Base-by-base conservation (phyloP, 2,329 filamentous ascomycete genomes). In the Exserohilum turcica region DNA sequence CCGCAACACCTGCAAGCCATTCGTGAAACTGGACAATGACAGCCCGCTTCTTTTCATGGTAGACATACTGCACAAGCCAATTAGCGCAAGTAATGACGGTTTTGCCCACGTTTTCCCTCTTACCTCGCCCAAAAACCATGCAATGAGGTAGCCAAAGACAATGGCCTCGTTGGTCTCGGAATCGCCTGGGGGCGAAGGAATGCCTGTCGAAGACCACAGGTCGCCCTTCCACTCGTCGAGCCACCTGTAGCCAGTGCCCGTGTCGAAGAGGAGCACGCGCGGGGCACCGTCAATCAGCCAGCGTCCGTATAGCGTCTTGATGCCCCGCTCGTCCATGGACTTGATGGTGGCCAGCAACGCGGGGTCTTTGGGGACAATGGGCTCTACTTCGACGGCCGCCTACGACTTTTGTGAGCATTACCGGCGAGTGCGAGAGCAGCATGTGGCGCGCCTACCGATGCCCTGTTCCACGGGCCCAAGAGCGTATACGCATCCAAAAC, bases 21-120 rank as follows among this genome's bases (percentile, higher is more conserved):
- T 99, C 94, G 80, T 99, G 94, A 80, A 97, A 97, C 76, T 99
- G 94, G 50, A 92, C 94, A 75, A 97, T 94, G 61, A 99, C 91
- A 3, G 94, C 94, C 70, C 86, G 90, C 63, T 87, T 88, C 77
- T 90, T 94, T 77, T 97, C 93, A 74, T 96, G 92, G 69, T 88
- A 91, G 59, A 96, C 91, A 75, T 92, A 97, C 92, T 96, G 65
- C 9, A 16, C 0, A 24, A 2, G 13, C 15, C 6, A 16, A 43
- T 72, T 53, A 72, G 68, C 53, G 24, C 18, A 24, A 18, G 16
- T 29, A 29, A 10, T 12, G 18, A 19, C 6, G 15, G 16, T 24
- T 29, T 36, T 16, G 31, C 15, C 15, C 18, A 19, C 31, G n/a
- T 69, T n/a, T 18, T 32, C 8, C 8, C 12, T 45, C 63, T 49